Conservation (phyloP, 306 rosid genomes). For the Lagenaria siceraria region DNA sequence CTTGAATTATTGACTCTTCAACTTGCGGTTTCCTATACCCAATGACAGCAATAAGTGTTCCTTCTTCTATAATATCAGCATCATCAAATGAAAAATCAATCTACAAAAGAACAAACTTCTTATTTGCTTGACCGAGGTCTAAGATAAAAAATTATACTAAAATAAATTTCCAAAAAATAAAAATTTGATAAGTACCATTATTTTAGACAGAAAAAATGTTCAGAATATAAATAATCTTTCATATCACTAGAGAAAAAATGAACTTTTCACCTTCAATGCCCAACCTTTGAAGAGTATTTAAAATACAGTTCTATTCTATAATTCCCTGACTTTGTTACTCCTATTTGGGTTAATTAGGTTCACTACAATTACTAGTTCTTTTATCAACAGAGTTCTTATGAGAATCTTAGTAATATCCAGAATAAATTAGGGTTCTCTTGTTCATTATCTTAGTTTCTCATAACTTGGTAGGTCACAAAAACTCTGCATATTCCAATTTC, state of each 20-base stretch:
- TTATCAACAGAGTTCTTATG: not conserved
- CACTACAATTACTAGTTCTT: not conserved
- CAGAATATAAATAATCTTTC: not conserved
- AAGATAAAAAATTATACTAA: not conserved
- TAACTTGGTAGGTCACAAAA: not conserved
- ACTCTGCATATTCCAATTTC: not conserved
- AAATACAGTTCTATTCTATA: not conserved
- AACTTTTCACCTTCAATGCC: not conserved
- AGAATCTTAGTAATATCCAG: not conserved
- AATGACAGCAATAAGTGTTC: conserved; percentile 56
- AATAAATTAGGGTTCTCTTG: not conserved
- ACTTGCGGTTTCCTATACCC: conserved; percentile 43
- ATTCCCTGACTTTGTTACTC: not conserved
- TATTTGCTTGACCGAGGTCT: not conserved
- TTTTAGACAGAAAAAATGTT: not conserved
- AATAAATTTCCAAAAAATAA: not conserved
- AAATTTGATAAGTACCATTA: not conserved
- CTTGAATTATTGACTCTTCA: conserved; percentile 67
- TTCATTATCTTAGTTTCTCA: not conserved
- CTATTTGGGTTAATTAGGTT: not conserved
- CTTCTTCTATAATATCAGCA: conserved; percentile 82
- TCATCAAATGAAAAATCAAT: conserved; percentile 92
- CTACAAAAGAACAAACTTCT: conserved; percentile 43
- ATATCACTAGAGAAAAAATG: not conserved
- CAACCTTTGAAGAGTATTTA: not conserved